Conservation (phyloP, 2,329 filamentous ascomycete genomes). For the Colletotrichum tabaci region DNA sequence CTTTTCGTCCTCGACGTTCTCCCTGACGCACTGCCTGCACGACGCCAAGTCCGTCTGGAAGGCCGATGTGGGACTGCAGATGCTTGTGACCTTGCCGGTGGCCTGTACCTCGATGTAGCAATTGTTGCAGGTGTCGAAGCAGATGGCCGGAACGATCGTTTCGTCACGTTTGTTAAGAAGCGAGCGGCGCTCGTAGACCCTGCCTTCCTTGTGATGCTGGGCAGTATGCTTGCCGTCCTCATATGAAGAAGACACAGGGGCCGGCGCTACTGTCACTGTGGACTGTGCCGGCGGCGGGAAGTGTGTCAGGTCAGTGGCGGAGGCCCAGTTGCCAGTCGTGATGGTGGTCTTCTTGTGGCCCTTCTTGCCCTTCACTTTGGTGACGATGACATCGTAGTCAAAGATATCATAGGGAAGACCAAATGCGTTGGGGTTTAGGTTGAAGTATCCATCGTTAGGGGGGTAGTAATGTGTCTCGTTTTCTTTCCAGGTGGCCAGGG, state of each 20-base stretch:
- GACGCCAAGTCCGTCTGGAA: slow-evolving; percentile 55
- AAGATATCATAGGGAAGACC: slow-evolving; percentile 76
- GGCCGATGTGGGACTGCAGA: slow-evolving; percentile 61
- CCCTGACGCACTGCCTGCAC: slow-evolving; percentile 62
- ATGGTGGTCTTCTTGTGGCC: slow-evolving; percentile 58
- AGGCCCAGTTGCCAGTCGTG: slow-evolving; percentile 69
- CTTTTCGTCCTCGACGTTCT: slow-evolving; percentile 47
- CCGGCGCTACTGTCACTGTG: slow-evolving; percentile 41
- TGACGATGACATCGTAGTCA: slow-evolving; percentile 57
- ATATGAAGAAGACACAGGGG: neutral
- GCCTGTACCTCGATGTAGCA: slow-evolving; percentile 61
- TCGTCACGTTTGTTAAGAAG: slow-evolving; percentile 56
- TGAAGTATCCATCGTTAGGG: slow-evolving; percentile 71
- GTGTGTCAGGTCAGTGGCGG: slow-evolving; percentile 64
- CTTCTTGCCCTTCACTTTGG: slow-evolving; percentile 52
- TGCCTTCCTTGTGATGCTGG: slow-evolving; percentile 35
- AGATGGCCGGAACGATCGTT: slow-evolving; percentile 60
- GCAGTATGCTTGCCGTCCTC: slow-evolving; percentile 36
- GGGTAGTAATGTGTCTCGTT: slow-evolving; percentile 67
- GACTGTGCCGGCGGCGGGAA: slow-evolving; percentile 51
- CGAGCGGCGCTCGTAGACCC: slow-evolving; percentile 41
- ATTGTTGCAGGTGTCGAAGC: slow-evolving; percentile 68
- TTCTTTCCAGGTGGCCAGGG: slow-evolving; percentile 58
- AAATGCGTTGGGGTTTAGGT: slow-evolving; percentile 74
- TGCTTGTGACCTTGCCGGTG: slow-evolving; percentile 60